phyloP scores from a whole-genome alignment of 441 rosid genomes.

The Populus hybrid region DNA sequence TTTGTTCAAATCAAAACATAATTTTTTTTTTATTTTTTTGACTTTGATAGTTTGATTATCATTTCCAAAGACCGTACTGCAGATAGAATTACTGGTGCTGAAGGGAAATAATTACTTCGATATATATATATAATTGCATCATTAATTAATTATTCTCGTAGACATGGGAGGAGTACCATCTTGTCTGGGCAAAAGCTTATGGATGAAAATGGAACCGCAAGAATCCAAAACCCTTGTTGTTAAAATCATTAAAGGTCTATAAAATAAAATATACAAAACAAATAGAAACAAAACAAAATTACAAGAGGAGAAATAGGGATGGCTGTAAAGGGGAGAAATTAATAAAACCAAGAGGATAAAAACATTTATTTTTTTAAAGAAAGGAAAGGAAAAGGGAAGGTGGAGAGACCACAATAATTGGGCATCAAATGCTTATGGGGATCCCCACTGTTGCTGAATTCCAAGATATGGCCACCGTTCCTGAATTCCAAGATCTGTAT shows the following conservation, averaged over 20 bases:
- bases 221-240: background rate
- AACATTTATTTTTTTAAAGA: too few relatives aligned
- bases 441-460: slow-evolving; percentile 70
- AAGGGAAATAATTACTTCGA: background rate
- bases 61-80: background rate
- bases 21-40: too few relatives aligned
- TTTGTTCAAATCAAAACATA: background rate
- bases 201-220: background rate
- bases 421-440: slow-evolving; percentile 85
- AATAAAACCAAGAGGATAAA: too few relatives aligned
- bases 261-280: too few relatives aligned
- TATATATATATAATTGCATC: background rate
- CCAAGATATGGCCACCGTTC: slow-evolving; percentile 47
- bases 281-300: too few relatives aligned
- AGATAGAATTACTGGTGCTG: background rate
- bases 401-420: slow-evolving; percentile 47
- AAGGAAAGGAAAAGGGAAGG: slow-evolving; percentile 24
- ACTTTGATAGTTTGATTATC: background rate
- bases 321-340: too few relatives aligned
- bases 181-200: background rate
- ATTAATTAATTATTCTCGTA: background rate
- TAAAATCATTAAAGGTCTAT: too few relatives aligned
- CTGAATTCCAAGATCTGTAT: slow-evolving; percentile 11
- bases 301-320: background rate
- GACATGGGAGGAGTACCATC: background rate